Percentiles rank a stretch among this genome's conserved stretches.
Conservation (phyloP, 345 rosid genomes). For the Eutrema heterophyllum region DNA sequence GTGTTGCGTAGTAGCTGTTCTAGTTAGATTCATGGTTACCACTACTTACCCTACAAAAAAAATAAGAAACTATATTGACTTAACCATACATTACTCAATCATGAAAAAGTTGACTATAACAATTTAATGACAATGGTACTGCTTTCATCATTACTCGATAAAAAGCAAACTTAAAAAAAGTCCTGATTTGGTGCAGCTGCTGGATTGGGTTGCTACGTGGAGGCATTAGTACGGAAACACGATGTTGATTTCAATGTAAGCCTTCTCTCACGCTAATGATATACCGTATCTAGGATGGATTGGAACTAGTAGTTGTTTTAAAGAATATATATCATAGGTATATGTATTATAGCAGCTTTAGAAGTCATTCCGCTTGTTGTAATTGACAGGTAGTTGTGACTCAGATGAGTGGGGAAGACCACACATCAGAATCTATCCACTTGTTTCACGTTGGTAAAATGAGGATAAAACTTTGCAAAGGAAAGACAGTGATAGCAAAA, state of each 20-base stretch:
- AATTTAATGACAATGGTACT: background rate
- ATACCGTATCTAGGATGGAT: background rate
- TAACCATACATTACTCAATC: background rate
- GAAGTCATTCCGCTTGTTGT: background rate
- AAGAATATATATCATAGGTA: background rate
- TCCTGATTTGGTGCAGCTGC: slow-evolving; percentile 60
- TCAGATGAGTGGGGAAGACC: slow-evolving; percentile 68
- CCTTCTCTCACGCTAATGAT: background rate
- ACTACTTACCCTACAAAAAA: background rate
- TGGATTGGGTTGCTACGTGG: slow-evolving; percentile 94
- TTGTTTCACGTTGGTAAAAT: slow-evolving; percentile 85
- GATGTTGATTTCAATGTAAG: slow-evolving; percentile 86
- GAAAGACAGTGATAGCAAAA: slow-evolving; percentile 64
- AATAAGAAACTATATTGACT: background rate
- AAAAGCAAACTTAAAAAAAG: slow-evolving; percentile 2
- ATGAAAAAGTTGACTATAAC: background rate
- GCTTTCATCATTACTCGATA: background rate
- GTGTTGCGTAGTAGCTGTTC: background rate
- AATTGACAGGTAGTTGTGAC: slow-evolving; percentile 65
- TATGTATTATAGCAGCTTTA: background rate
- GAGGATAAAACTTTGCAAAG: slow-evolving; percentile 92
- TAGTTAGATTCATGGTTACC: background rate
- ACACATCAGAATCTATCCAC: slow-evolving; percentile 75
- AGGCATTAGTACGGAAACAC: slow-evolving; percentile 84
- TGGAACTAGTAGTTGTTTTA: too few species aligned